Conservation (phyloP, 2,329 filamentous ascomycete genomes). For the Arthrobotrys entomopaga region DNA sequence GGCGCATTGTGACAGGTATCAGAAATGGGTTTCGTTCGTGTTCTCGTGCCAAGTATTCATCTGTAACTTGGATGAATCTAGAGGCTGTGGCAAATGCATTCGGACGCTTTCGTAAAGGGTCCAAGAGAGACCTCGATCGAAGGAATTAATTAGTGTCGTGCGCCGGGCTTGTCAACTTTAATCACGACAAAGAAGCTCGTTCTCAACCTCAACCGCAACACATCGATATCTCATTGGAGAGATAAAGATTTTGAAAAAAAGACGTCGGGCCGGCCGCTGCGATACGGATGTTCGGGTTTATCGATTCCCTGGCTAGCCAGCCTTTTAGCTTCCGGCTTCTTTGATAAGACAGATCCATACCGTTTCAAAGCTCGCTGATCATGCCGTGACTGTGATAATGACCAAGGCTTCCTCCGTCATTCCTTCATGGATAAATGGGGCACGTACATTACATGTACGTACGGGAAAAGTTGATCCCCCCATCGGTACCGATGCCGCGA, state of each 20-base stretch:
- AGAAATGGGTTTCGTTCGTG: not conserved
- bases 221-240: conserved; percentile 3
- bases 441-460: too few species aligned
- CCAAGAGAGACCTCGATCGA: not conserved
- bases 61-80: conserved; percentile 1
- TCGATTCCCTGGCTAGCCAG: too few species aligned
- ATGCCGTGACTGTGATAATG: not conserved
- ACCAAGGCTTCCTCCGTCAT: too few species aligned
- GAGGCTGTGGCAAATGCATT: conserved; percentile 9
- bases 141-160: not conserved
- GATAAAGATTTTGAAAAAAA: too few species aligned
- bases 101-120: not conserved
- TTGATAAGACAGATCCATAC: conserved; percentile 18
- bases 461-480: too few species aligned
- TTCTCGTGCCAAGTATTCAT: not conserved
- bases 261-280: not conserved
- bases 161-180: not conserved
- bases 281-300: conserved; percentile 16
- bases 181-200: not conserved
- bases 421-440: conserved; percentile 19
- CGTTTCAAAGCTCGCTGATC: not conserved
- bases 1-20: too few species aligned
- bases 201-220: conserved; percentile 6
- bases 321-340: not conserved
- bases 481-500: not conserved